Base-by-base conservation (phyloP, 208 protist genomes). In the Novymonas esmeraldas region DNA sequence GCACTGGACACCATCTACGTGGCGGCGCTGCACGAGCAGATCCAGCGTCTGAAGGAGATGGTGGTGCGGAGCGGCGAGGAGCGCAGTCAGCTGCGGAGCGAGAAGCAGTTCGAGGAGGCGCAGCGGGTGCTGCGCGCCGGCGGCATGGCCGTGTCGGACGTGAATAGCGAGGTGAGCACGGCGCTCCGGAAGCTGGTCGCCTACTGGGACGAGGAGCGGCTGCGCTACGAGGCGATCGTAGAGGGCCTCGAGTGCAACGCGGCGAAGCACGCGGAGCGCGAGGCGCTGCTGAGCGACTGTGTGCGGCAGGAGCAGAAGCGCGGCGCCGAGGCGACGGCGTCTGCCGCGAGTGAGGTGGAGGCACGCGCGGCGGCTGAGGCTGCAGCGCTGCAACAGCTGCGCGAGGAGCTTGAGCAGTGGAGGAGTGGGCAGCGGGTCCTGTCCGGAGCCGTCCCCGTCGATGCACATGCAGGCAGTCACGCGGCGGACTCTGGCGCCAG, bases 11-110 rank as follows among this genome's bases (percentile, higher is more conserved):
- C 54, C 24, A 70, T 54, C 6, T 85, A 79, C 52, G 28, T 78
- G 7, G 55, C 59, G 4, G 73, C 79, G 4, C 63, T 85, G 28
- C 66, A 58, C 1, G 74, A 81, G 64, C 79, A 85, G 44, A 67
- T 65, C 48, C 41, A 58, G 52, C 70, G 64, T 10, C 57, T 85
- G 34, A 70, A 72, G 38, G 74, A 81, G 49, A 69, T 78, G 55
- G 39, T 85, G 57, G 33, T 48, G 33, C 70, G 61, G 24, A 78
- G 48, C 57, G 67, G 42, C 0, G 75, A 80, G 55, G 75, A 78
- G 62, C 63, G 62, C 18, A 69, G 45, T 7, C 61, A 64, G 33
- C 34, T 50, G 36, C 67, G 51, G 20, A 61, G 58, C 28, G 67
- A 61, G 11, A 73, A 60, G 16, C 67, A 65, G 26, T 65, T 50